Base-by-base conservation (phyloP, 495 filamentous ascomycete genomes). In the Terfezia boudieri region DNA sequence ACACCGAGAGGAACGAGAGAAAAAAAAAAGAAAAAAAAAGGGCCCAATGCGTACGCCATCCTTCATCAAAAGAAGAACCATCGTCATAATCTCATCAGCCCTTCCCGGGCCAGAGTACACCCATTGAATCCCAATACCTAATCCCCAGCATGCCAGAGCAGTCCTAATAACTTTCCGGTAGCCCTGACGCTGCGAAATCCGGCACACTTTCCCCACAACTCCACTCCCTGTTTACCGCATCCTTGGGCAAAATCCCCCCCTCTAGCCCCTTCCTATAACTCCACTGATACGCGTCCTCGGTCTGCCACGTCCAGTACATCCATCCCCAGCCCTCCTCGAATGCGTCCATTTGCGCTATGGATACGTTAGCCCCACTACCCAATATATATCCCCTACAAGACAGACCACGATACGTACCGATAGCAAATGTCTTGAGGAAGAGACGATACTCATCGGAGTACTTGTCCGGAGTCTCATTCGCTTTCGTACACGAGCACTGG, bases 231-330 rank as follows among this genome's bases (percentile, higher is more conserved):
- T 79, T 71, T 65, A 82, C 92, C 1, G 84, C 84, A 69, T 84
- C 83, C 38, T 68, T 62, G 9, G 90, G 90, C 68, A 96, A 69
- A 53, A 84, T 89, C 6, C 87, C 87, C 7, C 84, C 84, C 57
- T 76, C 78, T 67, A 92, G 73, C 0, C 86, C 88, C 57, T 77
- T 75, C 66, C 85, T 86, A 65, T 89, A 99, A 67, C 86, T 93
- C 90, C 90, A 99, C 69, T 96, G 90, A 41, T 79, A 71, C 50
- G 86, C 81, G 41, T 68, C 73, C 69, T 87, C 81, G 4, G 82
- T 87, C 56, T 77, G 70, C 84, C 82, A 86, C 22, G 87, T 94
- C 92, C 92, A 99, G 70, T 96, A 96, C 69, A 94, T 88, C 90
- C 92, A 96, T 50, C 92, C 92, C 79, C 83, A 88, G 8, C 82